Evolutionary conservation across 257 asterid genomes (phyloP), one percentile per base, ranked within the genome.

Genomic region (Nicotiana noctiflora): DNA sequence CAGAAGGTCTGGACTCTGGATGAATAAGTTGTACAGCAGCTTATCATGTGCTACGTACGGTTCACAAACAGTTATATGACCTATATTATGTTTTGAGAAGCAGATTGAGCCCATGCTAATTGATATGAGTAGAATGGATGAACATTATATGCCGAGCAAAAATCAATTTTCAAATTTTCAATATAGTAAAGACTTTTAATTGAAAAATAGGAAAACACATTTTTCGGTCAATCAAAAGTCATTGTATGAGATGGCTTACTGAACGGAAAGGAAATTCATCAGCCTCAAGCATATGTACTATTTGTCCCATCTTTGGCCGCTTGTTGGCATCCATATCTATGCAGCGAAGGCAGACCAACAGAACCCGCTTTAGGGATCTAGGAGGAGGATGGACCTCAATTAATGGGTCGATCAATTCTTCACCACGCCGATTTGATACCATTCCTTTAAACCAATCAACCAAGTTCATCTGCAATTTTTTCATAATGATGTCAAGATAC

Each of bases 221-320:
- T 13, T 34, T 21, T 74, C 40, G 25, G 78, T 74, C 55, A 60
- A 25, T 63, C 56, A 13, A 60, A 78, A 56, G 60, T 10, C n/a
- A 32, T 29, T 8, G 17, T 4, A 32, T 67, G 25, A 52, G 76
- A 67, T 29, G 49, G 80, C 92, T 89, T 88, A 94, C 98, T 76
- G 88, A 18, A 57, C 96, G 98, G 80, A 85, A 92, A 70, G 97
- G 93, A 75, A 90, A 89, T 77, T 92, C 98, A 81, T 94, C 98
- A 8, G 98, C 94, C 90, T 96, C 99, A 8, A 96, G 99, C 99
- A 96, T 96, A 85, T 96, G 97, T 29, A 92, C 93, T 55, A 96
- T 91, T 83, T 96, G 99, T 10, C 99, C 98, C 98, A 96, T 96
- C 91, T 90, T 96, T 19, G 99, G 99, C 61, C 99, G 92, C 89